phyloP scores from a whole-genome alignment of 768 basidiomycete species.

The Lactarius sanguifluus region DNA sequence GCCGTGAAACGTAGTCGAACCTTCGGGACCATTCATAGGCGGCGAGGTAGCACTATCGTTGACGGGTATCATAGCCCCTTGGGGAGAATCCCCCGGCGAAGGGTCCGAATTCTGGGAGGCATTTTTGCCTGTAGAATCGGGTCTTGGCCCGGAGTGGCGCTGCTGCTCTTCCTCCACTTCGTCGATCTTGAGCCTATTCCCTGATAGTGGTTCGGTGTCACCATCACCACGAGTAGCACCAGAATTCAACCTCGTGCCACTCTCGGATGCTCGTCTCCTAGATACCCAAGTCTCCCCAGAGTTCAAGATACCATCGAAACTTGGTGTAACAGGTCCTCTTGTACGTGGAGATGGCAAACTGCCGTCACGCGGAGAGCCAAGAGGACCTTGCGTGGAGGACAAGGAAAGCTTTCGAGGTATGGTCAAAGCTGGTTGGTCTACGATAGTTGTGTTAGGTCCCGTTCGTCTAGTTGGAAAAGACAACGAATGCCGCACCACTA shows the following conservation, averaged over 20 bases:
- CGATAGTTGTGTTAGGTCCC: constrained; percentile 19
- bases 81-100: not conserved
- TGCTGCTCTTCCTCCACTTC: constrained; percentile 54
- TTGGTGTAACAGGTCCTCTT: constrained; percentile 55
- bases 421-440: constrained; percentile 59
- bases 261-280: constrained; percentile 61
- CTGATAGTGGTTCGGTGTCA: constrained; percentile 42
- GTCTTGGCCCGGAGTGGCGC: constrained; percentile 1
- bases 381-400: constrained; percentile 57
- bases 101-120: not conserved
- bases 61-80: not conserved
- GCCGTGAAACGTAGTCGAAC: constrained; percentile 1
- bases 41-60: constrained; percentile 4
- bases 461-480: not conserved
- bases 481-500: constrained; percentile 49
- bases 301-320: constrained; percentile 72
- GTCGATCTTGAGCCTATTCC: constrained; percentile 50
- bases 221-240: constrained; percentile 41
- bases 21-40: constrained; percentile 13
- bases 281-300: constrained; percentile 69
- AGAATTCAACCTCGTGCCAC: constrained; percentile 45
- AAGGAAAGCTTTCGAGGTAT: constrained; percentile 69
- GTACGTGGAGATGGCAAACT: constrained; percentile 63
- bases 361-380: constrained; percentile 57
- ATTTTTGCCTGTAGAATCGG: not conserved